Evolutionary conservation across 2,329 filamentous ascomycete genomes (phyloP), one percentile per base, ranked within the genome.

Genomic region (Microsporum canis): DNA sequence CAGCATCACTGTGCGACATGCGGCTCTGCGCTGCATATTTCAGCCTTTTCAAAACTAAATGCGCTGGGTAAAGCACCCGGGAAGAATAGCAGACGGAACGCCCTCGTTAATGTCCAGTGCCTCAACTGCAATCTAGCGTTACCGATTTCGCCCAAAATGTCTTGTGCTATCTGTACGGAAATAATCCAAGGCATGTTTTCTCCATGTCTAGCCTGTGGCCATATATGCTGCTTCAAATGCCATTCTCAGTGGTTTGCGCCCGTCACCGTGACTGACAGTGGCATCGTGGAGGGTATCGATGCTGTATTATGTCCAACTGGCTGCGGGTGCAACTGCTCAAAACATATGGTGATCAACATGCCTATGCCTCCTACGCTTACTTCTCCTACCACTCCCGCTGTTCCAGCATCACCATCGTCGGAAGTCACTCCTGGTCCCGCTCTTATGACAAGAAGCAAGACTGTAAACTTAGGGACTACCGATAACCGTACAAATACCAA

Each of bases 131-230:
- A 71, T 12, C 67, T 73, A 1, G 67, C 67, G 12, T 71, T 72
- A 39, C 68, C 71, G 29, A 63, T 72, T 1, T 68, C 72, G 8
- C 69, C 70, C 31, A 71, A 69, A 58, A 66, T 75, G n/a, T 70
- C 71, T 58, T 80, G 78, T 63, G 68, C 73, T 5, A 73, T 79
- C 36, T 80, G 78, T 65, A 69, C 71, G 23, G 74, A 75, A 64
- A 68, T 72, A 2, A 69, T 78, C 5, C 68, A 71, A 58, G 77
- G 77, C 29, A 77, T 78, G 67, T 70, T 78, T 53, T 69, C 75
- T 1, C 78, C 78, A 3, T 80, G 78, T 63, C 68, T 79, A 8
- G 71, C 72, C 53, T 80, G 78, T 65, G 77, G 78, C 17, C 78
- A 80, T 61, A 72, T 78, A 17, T 73, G 73, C 61, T 79, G 78